Base-by-base conservation (phyloP, 1,139 yeast genomes). In the Taiozyma onychis region DNA sequence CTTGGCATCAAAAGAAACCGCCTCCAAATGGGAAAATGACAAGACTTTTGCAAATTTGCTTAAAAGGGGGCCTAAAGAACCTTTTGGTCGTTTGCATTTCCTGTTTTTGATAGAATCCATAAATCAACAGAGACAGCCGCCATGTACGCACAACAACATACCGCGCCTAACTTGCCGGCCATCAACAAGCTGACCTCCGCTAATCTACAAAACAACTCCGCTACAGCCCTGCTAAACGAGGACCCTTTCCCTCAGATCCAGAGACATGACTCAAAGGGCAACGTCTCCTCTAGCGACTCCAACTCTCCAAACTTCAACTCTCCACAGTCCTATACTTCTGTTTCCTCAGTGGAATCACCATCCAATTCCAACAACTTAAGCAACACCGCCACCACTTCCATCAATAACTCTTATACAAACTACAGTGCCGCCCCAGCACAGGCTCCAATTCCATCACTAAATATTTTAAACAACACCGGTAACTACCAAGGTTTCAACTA, bases 291-390 rank as follows among this genome's bases (percentile, higher is more conserved):
- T 4, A 56, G 50, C 42, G 61, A 55, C 42, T 52, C 61, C 34
- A 57, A 57, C 54, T 58, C 62, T 3, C 63, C 63, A 43, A 51
- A 54, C 41, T 59, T 61, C 8, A 55, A 53, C 43, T 57, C 58
- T 8, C 57, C 60, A 13, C 59, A 57, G 3, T 55, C 51, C 46
- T 58, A 59, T 4, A 57, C 49, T 51, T 56, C 62, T 4, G 58
- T 50, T 4, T 60, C 63, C 0, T 57, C 61, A 2, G 59, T 54
- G 5, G 55, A 57, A 3, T 52, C 56, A 5, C 57, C 57, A 21
- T 9, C 42, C 34, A 26, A 27, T 39, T 24, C 21, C 2, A n/a
- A 14, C 24, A 30, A 24, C 18, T n/a, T 14, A 9, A 21, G n/a
- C 28, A 34, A 16, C 42, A 41, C 21, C n/a, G 10, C 13, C 21